Evolutionary conservation across 2,329 filamentous ascomycete species (phyloP).

Genomic region (Fusarium odoratissimum): DNA sequence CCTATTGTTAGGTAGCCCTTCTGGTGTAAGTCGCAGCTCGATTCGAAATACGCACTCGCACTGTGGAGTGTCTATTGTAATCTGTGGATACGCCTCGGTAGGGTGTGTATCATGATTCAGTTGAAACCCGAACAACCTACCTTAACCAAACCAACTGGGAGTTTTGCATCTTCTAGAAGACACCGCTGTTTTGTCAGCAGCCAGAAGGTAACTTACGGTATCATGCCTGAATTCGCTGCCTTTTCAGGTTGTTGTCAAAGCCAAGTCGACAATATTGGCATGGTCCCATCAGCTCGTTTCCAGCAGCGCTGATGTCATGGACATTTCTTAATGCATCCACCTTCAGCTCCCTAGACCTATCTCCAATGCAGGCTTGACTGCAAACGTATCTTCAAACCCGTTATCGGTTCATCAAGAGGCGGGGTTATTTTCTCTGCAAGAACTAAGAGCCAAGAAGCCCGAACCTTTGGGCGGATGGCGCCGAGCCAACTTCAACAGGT

Average conservation of each 20-base stretch:
- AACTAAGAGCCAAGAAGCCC: not conserved
- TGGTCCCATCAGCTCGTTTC: constrained; percentile 7
- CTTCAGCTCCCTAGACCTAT: constrained; percentile 11
- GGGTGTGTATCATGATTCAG: constrained; percentile 37
- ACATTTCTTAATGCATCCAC: constrained; percentile 22
- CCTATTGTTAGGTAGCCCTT: not conserved
- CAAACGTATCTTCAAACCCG: constrained; percentile 20
- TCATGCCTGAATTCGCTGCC: not conserved
- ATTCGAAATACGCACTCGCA: constrained; percentile 25
- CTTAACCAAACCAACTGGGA: constrained; percentile 4
- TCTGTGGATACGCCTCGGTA: constrained; percentile 17
- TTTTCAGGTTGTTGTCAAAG: not conserved
- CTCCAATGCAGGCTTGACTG: constrained; percentile 13
- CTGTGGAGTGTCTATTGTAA: constrained; percentile 33
- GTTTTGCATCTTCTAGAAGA: constrained; percentile 24
- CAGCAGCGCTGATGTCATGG: constrained; percentile 24
- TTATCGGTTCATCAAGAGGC: constrained; percentile 34
- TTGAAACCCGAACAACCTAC: constrained; percentile 9
- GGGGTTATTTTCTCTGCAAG: constrained; percentile 15
- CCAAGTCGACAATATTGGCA: constrained; percentile 3
- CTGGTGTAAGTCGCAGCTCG: constrained; percentile 4
- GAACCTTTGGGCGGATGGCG: constrained; percentile 20
- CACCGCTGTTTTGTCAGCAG: constrained; percentile 31
- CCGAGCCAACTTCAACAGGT: constrained; percentile 21
- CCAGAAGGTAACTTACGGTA: constrained; percentile 7